phyloP scores from a whole-genome alignment of 2,329 filamentous ascomycete species.

The Neophaeococcomyces aloes region DNA sequence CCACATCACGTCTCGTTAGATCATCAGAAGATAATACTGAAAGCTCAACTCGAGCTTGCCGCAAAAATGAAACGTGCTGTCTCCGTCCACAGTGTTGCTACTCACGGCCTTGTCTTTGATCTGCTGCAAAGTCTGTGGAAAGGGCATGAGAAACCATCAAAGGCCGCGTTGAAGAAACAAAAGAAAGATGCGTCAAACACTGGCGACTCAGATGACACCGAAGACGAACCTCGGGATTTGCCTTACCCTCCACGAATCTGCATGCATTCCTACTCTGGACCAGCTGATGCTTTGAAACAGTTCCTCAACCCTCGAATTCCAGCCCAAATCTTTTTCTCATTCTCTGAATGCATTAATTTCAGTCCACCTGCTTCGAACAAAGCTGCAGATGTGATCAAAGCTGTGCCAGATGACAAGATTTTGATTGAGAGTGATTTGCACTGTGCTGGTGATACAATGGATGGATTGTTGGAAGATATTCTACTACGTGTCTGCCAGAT shows the following conservation, averaged over 20 bases:
- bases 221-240: conserved; percentile 29
- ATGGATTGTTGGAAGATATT: conserved; percentile 62
- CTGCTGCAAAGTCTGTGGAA: conserved; percentile 47
- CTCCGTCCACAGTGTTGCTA: conserved; percentile 54
- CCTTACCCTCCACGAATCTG: conserved; percentile 83
- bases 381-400: conserved; percentile 56
- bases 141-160: conserved; percentile 46
- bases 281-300: conserved; percentile 61
- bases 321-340: conserved; percentile 72
- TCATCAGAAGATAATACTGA: conserved; percentile 50
- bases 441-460: conserved; percentile 70
- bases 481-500: conserved; percentile 64
- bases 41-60: conserved; percentile 48
- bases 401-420: conserved; percentile 65
- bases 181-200: conserved; percentile 26
- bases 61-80: conserved; percentile 48
- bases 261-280: conserved; percentile 84
- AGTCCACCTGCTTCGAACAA: conserved; percentile 43
- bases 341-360: conserved; percentile 75
- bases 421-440: conserved; percentile 88
- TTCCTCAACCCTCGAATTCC: conserved; percentile 67
- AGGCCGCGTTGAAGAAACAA: conserved; percentile 34
- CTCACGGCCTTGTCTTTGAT: conserved; percentile 50
- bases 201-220: conserved; percentile 22
- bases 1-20: conserved; percentile 46